Base-by-base conservation (phyloP, 768 basidiomycete genomes). In the Auriscalpium orientale region DNA sequence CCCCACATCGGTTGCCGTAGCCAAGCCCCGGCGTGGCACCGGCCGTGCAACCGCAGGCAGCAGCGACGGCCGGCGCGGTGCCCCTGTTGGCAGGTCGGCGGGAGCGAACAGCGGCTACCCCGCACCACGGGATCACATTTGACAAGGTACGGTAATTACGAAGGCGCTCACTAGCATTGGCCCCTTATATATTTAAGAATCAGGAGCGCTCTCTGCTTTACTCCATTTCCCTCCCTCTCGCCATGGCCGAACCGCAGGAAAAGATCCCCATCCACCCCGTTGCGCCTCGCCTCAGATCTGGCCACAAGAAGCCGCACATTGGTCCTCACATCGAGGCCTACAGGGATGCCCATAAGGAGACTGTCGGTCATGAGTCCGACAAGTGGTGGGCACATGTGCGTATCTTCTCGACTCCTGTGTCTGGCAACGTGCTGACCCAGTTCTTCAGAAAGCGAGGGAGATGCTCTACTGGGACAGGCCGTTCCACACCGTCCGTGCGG, bases 381-480 rank as follows among this genome's bases (percentile, higher is more conserved):
- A 75, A 77, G 58, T 98, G 90, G 89, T 98, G 94, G 94, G 81
- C 81, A 45, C 82, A 87, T 79, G 91, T 86, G 38, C 45, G 64
- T 59, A 3, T 34, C 37, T 4, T 38, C 38, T 46, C 40, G 20
- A 49, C 16, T 37, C 33, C 18, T 13, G 16, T 22, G 22, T 37
- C 57, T 51, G 33, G 55, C 43, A 36, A 37, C 57, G 37, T 8
- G 2, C 48, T 36, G 38, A 18, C 52, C 43, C 40, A 22, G 46
- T 56, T 49, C 12, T 51, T 33, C 55, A 89, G 85, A 72, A 77
- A 62, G 95, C 95, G 1, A 76, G 78, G 56, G 82, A 92, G 56
- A 83, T 80, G 40, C 73, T 97, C 35, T 76, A 91, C 71, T 94
- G 92, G 93, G 84, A 94, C 69, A 80, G 86, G 35, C 91, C 90